Percentiles rank a stretch among this genome's conserved stretches.
Conservation (phyloP, 2,329 filamentous ascomycete species). For the Clonostachys rosea region DNA sequence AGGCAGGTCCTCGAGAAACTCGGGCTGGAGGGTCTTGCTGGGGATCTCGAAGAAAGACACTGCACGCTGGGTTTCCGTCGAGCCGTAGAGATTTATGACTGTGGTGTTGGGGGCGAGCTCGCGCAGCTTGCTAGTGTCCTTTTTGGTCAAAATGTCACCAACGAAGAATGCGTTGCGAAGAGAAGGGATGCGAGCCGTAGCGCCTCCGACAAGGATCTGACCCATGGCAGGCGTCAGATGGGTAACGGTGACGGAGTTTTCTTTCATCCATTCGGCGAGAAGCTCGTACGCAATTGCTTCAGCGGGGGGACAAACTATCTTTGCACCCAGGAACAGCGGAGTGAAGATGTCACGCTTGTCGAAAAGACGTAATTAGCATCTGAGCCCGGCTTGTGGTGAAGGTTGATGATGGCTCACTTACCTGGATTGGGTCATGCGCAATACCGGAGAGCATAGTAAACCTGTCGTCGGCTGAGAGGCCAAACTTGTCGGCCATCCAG, state of each 20-base stretch:
- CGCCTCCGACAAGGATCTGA: conserved; percentile 60
- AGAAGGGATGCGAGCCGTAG: conserved; percentile 69
- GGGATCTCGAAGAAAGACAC: conserved; percentile 82
- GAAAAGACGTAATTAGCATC: too few relatives aligned
- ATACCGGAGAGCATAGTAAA: conserved; percentile 87
- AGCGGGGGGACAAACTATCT: conserved; percentile 66
- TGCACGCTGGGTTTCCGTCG: conserved; percentile 19
- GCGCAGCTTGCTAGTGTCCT: conserved; percentile 75
- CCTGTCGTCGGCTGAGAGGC: conserved; percentile 63
- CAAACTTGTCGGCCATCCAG: conserved; percentile 88
- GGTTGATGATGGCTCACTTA: too few relatives aligned
- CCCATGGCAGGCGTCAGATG: conserved; percentile 82
- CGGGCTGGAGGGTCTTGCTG: conserved; percentile 56
- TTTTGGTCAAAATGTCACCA: conserved; percentile 87
- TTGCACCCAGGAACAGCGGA: conserved; percentile 79
- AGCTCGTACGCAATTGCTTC: conserved; percentile 86
- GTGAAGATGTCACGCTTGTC: conserved; percentile 75
- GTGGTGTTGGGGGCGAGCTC: conserved; percentile 51
- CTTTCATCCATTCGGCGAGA: conserved; percentile 83
- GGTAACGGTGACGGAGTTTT: conserved; percentile 62
- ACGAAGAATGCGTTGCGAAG: conserved; percentile 89
- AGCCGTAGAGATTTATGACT: conserved; percentile 7
- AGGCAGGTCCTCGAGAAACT: conserved; percentile 32
- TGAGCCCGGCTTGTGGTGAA: too few relatives aligned
- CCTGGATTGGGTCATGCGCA: conserved; percentile 61